Evolutionary conservation across 768 basidiomycete species (phyloP).

Genomic region (Kwoniella shandongensis): DNA sequence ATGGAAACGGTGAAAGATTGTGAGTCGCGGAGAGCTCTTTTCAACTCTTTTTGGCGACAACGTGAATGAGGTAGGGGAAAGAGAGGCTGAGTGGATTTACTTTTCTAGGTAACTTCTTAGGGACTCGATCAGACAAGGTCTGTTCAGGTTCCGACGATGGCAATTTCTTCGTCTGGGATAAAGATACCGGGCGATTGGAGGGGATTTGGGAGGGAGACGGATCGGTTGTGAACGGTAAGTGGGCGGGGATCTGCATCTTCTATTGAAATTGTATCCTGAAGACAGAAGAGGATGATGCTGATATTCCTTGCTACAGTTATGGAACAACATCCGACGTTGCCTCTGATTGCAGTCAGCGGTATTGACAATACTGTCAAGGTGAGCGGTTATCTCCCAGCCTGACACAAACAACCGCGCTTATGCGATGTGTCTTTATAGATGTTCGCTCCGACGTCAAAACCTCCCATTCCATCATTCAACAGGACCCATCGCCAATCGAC

Average conservation of each 20-base stretch:
- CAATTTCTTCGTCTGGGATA: conserved; percentile 78
- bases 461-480: conserved; percentile 24
- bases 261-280: neutral
- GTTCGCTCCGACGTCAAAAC: conserved; percentile 18
- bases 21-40: conserved; percentile 54
- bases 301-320: conserved; percentile 57
- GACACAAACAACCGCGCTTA: no score
- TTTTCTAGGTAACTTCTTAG: conserved; percentile 74
- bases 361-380: conserved; percentile 86
- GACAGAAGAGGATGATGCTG: conserved; percentile 4
- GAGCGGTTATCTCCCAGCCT: conserved; percentile 6
- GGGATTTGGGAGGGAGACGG: conserved; percentile 83
- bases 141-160: conserved; percentile 79
- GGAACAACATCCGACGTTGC: conserved; percentile 74
- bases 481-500: conserved; percentile 18
- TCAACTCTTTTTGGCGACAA: no score
- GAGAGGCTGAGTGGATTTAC: no score
- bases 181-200: conserved; percentile 63
- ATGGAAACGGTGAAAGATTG: conserved; percentile 85
- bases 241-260: neutral
- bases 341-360: conserved; percentile 79
- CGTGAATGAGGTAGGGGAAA: no score
- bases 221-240: conserved; percentile 68
- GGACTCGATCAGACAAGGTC: conserved; percentile 72
- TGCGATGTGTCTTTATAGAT: conserved; percentile 5